Percentiles rank a stretch among this genome's conserved stretches.
Conservation (phyloP, 352 stramenopile genomes). For the Globisporangium heterothallicum region DNA sequence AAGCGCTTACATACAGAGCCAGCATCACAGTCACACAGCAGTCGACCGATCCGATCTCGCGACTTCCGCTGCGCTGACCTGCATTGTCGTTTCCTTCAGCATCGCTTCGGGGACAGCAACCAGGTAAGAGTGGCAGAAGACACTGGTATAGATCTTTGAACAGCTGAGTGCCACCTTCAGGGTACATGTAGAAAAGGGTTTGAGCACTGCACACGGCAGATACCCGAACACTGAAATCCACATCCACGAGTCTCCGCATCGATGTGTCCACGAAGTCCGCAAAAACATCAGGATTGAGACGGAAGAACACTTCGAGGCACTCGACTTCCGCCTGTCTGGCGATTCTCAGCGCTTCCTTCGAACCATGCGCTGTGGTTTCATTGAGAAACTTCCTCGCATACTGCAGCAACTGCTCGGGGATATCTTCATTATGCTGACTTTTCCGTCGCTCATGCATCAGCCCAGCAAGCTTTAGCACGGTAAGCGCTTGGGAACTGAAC, state of each 20-base stretch:
- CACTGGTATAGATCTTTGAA: conserved; percentile 47
- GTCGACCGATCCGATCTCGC: conserved; percentile 21
- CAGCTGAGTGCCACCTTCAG: conserved; percentile 50
- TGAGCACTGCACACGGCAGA: conserved; percentile 43
- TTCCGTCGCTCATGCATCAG: conserved; percentile 54
- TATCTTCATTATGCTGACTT: conserved; percentile 40
- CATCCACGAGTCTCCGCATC: conserved; percentile 43
- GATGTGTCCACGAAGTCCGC: conserved; percentile 42
- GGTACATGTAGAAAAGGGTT: conserved; percentile 79
- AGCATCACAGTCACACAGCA: conserved; percentile 41
- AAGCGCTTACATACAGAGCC: conserved; percentile 62
- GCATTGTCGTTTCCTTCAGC: not conserved
- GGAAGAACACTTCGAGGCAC: conserved; percentile 67
- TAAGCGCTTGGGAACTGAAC: conserved; percentile 52
- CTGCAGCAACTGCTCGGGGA: conserved; percentile 37
- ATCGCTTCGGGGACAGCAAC: not conserved
- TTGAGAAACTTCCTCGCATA: conserved; percentile 37
- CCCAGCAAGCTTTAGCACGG: conserved; percentile 35
- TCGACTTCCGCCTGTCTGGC: conserved; percentile 32
- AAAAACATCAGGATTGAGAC: conserved; percentile 48
- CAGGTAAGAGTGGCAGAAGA: conserved; percentile 27
- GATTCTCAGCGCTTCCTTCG: conserved; percentile 21
- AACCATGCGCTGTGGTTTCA: conserved; percentile 8
- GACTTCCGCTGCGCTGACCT: not conserved
- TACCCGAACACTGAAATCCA: conserved; percentile 48